Percentiles rank a stretch among this genome's conserved stretches.
Evolutionary conservation across 306 rosid genomes (phyloP).

Genomic region (Prosopis cineraria): DNA sequence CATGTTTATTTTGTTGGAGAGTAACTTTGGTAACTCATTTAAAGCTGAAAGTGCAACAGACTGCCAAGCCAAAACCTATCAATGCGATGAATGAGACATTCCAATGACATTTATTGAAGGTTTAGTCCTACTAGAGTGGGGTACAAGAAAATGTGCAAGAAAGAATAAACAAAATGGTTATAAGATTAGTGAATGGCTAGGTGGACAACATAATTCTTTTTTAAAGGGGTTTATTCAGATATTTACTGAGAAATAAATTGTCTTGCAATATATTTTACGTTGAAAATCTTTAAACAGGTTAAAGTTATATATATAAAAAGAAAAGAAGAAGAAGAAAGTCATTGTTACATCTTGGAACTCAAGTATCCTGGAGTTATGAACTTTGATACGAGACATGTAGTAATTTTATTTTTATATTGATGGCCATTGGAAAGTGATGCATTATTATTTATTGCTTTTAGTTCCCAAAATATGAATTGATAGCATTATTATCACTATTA

Average conservation of each 20-base stretch:
- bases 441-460: background rate
- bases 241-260: background rate
- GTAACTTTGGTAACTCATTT: constrained; percentile 1
- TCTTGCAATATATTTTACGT: background rate
- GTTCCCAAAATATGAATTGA: background rate
- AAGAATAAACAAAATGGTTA: background rate
- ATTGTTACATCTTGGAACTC: background rate
- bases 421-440: background rate
- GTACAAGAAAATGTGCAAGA: background rate
- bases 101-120: background rate
- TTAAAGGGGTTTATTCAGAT: background rate
- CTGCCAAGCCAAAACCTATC: background rate
- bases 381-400: background rate
- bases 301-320: background rate
- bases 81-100: constrained; percentile 7
- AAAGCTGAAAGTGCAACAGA: constrained; percentile 7
- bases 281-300: background rate
- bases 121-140: background rate
- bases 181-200: background rate
- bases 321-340: background rate
- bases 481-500: background rate
- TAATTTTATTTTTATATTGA: background rate
- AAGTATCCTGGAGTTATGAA: background rate
- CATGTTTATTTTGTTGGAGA: constrained; percentile 2
- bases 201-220: background rate